phyloP scores from a whole-genome alignment of 768 basidiomycete genomes.

The Neoboletus magnificus region DNA sequence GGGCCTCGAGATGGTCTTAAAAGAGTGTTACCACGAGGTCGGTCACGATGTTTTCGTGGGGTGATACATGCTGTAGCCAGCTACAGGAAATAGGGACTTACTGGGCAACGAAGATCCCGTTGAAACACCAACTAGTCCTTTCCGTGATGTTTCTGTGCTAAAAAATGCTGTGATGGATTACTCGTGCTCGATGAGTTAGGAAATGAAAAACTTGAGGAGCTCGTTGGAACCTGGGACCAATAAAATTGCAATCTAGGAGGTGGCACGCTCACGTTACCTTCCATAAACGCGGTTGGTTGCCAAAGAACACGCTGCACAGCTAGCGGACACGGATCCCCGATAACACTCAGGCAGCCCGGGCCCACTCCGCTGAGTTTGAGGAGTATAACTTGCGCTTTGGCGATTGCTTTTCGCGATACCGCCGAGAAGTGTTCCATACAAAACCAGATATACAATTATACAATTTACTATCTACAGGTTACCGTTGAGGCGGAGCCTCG shows the following conservation, averaged over 20 bases:
- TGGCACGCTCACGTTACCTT: background rate
- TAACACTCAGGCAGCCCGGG: too few relatives aligned
- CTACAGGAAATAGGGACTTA: slow-evolving; percentile 4
- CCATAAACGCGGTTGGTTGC: background rate
- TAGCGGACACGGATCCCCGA: too few relatives aligned
- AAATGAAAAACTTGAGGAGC: background rate
- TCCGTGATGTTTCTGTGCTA: slow-evolving; percentile 11
- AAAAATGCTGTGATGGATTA: background rate
- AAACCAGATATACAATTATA: too few relatives aligned
- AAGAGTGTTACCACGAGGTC: slow-evolving; percentile 8
- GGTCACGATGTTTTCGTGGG: background rate
- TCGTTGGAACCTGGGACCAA: background rate
- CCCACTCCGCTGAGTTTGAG: too few relatives aligned
- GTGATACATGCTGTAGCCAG: slow-evolving; percentile 4
- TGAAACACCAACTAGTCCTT: background rate
- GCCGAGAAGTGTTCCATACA: background rate
- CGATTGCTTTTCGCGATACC: background rate
- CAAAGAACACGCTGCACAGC: too few relatives aligned
- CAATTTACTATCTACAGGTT: too few relatives aligned
- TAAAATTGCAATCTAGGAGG: background rate
- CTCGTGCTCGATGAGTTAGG: slow-evolving; percentile 1
- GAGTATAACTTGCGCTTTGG: background rate
- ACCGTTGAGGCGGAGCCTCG: too few relatives aligned
- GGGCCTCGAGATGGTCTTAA: slow-evolving; percentile 2
- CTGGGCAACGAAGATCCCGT: slow-evolving; percentile 11